Percentiles rank a stretch among this genome's conserved stretches.
Conservation (phyloP, 257 asterid genomes). For the Nyctanthes arbortristis region DNA sequence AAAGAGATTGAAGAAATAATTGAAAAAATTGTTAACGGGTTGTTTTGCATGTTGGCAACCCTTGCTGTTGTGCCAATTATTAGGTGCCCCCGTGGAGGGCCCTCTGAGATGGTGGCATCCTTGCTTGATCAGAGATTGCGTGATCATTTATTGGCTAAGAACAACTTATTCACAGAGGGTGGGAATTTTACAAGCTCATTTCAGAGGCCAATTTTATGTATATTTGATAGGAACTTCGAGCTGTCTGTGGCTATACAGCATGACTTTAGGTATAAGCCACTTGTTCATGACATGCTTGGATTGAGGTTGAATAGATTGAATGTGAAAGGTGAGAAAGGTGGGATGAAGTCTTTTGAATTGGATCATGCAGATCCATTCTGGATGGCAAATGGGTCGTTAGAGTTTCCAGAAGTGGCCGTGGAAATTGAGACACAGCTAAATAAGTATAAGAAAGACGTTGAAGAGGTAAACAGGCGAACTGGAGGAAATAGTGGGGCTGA, state of each 20-base stretch:
- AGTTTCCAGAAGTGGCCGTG: constrained; percentile 90
- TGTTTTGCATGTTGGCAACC: constrained; percentile 95
- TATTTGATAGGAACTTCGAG: constrained; percentile 93
- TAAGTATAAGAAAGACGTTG: constrained; percentile 86
- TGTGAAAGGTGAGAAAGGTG: constrained; percentile 88
- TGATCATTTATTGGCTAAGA: constrained; percentile 87
- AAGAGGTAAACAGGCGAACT: constrained; percentile 85
- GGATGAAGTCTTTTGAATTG: constrained; percentile 76
- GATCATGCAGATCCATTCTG: constrained; percentile 86
- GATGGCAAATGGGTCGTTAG: constrained; percentile 75
- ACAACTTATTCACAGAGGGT: constrained; percentile 78
- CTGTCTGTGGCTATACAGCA: constrained; percentile 86
- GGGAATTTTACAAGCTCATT: constrained; percentile 76
- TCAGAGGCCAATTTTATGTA: constrained; percentile 93
- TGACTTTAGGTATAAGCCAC: constrained; percentile 93
- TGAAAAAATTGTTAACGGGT: constrained; percentile 76
- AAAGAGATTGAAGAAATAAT: constrained; percentile 80
- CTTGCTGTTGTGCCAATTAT: constrained; percentile 93
- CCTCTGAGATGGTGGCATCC: constrained; percentile 96
- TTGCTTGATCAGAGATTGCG: constrained; percentile 86
- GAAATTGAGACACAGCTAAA: constrained; percentile 84
- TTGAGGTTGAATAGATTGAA: constrained; percentile 84
- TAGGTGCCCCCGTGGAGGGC: constrained; percentile 97
- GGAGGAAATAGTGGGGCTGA: constrained; percentile 84
- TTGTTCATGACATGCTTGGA: constrained; percentile 96